phyloP scores from a whole-genome alignment of 306 rosid species.

The Datisca glomerata region DNA sequence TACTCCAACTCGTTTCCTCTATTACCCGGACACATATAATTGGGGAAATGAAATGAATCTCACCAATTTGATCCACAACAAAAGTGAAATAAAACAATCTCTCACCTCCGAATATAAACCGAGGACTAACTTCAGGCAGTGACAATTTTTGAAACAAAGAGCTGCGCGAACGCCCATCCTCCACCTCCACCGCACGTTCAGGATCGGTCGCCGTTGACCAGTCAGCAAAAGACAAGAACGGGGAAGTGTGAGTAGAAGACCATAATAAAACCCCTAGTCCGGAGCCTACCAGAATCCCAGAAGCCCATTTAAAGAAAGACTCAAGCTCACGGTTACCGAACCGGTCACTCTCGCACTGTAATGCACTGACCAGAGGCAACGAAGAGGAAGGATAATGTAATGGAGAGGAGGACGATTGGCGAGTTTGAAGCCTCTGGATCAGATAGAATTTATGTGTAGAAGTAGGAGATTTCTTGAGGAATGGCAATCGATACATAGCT shows the following conservation, averaged over 20 bases:
- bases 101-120: constrained; percentile 45
- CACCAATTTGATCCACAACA: neutral
- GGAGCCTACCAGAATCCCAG: constrained; percentile 27
- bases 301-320: constrained; percentile 24
- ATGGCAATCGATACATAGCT: constrained; percentile 26
- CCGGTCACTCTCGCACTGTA: constrained; percentile 1
- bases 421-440: constrained; percentile 16
- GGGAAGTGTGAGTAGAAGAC: constrained; percentile 16
- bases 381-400: constrained; percentile 15
- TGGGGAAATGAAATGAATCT: no score
- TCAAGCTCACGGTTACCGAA: constrained; percentile 5
- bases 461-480: constrained; percentile 30
- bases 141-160: constrained; percentile 32
- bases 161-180: constrained; percentile 3
- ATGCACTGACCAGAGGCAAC: constrained; percentile 12
- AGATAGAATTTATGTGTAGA: constrained; percentile 11
- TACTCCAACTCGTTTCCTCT: neutral
- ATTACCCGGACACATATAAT: neutral
- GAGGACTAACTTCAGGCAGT: constrained; percentile 29
- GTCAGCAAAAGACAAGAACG: constrained; percentile 19
- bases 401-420: constrained; percentile 11
- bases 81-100: neutral
- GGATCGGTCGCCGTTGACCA: constrained; percentile 9
- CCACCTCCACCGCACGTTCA: constrained; percentile 2
- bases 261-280: constrained; percentile 44